These are phyloP conservation scores for Paracoccidioides lutzii DNA, from an alignment of 2,329 filamentous ascomycete species.

Conservation along the genomic window DNA sequence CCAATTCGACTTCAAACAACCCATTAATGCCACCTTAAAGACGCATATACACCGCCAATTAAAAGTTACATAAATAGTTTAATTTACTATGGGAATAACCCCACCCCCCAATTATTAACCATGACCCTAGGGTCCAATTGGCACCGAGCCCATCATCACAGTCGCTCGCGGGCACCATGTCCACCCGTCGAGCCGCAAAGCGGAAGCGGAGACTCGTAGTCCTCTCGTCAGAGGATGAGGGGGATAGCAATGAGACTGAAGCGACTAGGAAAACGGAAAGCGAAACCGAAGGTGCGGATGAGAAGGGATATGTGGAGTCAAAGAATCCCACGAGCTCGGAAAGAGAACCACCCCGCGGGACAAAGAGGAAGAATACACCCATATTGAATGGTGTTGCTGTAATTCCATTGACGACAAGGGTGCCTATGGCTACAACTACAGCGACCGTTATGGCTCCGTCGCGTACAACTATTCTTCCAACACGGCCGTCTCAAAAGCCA, in stretches of 20 bases:
- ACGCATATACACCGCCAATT: too few species aligned
- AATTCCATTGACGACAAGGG: background rate
- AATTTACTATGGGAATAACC: background rate
- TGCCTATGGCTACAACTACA: background rate
- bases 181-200: conserved; percentile 22
- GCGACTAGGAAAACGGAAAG: background rate
- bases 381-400: background rate
- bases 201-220: conserved; percentile 23
- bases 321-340: background rate
- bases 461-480: background rate
- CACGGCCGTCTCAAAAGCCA: background rate
- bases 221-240: conserved; percentile 19
- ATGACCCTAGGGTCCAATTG: background rate
- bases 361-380: background rate
- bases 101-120: background rate
- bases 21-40: too few species aligned
- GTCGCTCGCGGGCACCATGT: conserved; percentile 18
- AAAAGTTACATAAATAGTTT: background rate
- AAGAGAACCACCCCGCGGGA: background rate
- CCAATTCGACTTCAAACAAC: background rate
- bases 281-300: background rate
- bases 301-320: background rate
- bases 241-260: conserved; percentile 4
- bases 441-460: background rate
- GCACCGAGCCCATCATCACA: background rate